Base-by-base conservation (phyloP, 495 filamentous ascomycete genomes). In the Neurospora sp. region DNA sequence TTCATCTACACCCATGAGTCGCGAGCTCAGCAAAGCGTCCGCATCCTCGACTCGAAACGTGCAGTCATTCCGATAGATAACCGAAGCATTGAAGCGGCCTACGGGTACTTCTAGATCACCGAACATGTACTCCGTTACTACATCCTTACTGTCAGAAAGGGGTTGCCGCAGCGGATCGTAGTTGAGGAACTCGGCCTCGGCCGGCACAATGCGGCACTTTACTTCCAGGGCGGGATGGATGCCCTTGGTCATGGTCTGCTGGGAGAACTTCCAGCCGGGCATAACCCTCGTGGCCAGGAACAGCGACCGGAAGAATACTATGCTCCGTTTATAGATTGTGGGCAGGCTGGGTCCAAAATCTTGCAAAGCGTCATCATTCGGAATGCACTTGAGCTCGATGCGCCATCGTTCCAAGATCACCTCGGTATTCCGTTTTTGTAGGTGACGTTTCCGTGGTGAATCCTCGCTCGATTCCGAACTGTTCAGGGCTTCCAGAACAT, bases 241-340 rank as follows among this genome's bases (percentile, higher is more conserved):
- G 72, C 86, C 83, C 78, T 93, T 95, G 10, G 89, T 87, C 73
- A 92, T 84, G 66, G 89, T 88, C 74, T 86, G 84, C 78, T 92
- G 92, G 39, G 90, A 87, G 75, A 97, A 91, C 84, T 92, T 96
- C 92, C 92, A 97, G 35, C 93, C 91, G 27, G 96, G 96, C 76
- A 97, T 81, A 72, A 97, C 87, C 76, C 92, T 92, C 37, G 93
- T 88, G 71, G 91, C 92, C 16, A 93, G 87, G 81, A 93, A 98
- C n/a, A 99, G 86, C 10, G 94, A 94, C 73, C 96, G 88, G 82
- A 98, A 98, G 75, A 98, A 88, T 72, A 98, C 91, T 74, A 99
- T 96, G 77, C 90, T 91, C 83, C 95, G 94, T 84, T 98, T 99
- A 85, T 99, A 99, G 74, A 96, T 90, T 31, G 93, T 95, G 5